A percentile compares a stretch with the other conserved stretches of the same genome.
Conservation (phyloP, 257 asterid species). For the Solanum chiquidenum region DNA sequence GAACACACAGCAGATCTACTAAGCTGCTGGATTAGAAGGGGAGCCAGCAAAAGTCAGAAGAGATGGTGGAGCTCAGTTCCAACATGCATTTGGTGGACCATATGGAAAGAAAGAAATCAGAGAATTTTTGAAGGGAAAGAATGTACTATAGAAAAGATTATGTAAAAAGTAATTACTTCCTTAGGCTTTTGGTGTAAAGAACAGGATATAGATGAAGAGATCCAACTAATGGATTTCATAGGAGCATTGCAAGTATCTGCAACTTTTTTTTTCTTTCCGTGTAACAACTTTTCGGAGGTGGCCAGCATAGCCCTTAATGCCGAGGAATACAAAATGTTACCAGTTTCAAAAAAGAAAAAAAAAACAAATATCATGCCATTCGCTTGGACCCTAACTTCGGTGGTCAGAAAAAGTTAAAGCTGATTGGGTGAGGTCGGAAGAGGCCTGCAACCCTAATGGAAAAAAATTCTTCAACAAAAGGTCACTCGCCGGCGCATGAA, state of each 20-base stretch:
- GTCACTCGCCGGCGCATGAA: neutral
- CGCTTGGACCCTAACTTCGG: neutral
- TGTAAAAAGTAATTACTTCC: neutral
- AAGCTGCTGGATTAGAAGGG: neutral
- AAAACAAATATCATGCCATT: neutral
- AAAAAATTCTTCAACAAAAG: neutral
- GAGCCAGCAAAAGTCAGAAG: neutral
- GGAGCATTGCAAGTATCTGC: neutral
- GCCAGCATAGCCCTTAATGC: neutral
- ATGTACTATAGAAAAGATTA: neutral
- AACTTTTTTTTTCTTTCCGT: neutral
- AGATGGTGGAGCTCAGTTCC: neutral
- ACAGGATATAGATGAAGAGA: neutral
- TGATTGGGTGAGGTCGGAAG: neutral
- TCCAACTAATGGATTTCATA: neutral
- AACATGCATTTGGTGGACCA: neutral
- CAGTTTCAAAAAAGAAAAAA: neutral
- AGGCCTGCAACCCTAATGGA: neutral
- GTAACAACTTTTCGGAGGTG: neutral
- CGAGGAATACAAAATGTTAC: neutral
- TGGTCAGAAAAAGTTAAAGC: neutral
- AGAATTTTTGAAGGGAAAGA: neutral
- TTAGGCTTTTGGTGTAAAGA: neutral
- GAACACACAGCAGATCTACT: neutral
- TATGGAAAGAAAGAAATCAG: neutral